Percentiles rank a stretch among this genome's conserved stretches.
Conservation (phyloP, 2,329 filamentous ascomycete genomes). For the Magnaporthiopsis rhizophila region DNA sequence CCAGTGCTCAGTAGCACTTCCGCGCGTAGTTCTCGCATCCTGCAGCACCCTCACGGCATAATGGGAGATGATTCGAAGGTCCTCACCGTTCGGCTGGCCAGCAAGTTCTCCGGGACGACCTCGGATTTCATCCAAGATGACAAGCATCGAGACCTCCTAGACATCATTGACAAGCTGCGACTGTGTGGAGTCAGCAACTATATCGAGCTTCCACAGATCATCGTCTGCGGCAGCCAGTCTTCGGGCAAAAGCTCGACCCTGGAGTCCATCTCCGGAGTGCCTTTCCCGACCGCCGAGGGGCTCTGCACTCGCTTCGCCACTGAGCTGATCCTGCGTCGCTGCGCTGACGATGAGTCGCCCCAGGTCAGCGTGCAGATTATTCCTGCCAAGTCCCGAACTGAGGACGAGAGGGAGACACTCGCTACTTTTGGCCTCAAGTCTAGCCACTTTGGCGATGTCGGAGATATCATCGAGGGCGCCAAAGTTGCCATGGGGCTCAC, state of each 20-base stretch:
- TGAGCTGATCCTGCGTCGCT: slow-evolving; percentile 48
- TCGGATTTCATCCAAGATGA: slow-evolving; percentile 13
- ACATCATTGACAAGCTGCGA: slow-evolving; percentile 29
- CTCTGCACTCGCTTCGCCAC: slow-evolving; percentile 57
- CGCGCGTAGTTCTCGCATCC: too few species aligned
- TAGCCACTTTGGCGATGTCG: slow-evolving; percentile 18
- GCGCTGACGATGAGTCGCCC: slow-evolving; percentile 20
- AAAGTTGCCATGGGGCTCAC: slow-evolving; percentile 37
- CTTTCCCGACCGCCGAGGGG: slow-evolving; percentile 49
- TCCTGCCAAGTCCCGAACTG: slow-evolving; percentile 22
- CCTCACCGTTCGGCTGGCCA: too few species aligned
- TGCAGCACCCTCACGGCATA: too few species aligned
- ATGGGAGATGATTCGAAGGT: too few species aligned
- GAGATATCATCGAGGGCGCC: slow-evolving; percentile 29
- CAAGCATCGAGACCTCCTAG: slow-evolving; percentile 28
- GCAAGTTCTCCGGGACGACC: too few species aligned
- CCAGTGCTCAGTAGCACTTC: too few species aligned
- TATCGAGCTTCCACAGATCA: slow-evolving; percentile 36
- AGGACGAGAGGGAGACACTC: slow-evolving; percentile 18
- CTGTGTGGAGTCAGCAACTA: slow-evolving; percentile 26
- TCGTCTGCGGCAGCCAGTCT: slow-evolving; percentile 54
- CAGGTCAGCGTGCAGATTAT: slow-evolving; percentile 17
- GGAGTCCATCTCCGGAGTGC: slow-evolving; percentile 54
- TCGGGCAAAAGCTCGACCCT: slow-evolving; percentile 59
- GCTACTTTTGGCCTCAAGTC: slow-evolving; percentile 18